A percentile compares a stretch with the other conserved stretches of the same genome.
Evolutionary conservation across 2,329 filamentous ascomycete genomes (phyloP).

Genomic region (Epichloe festucae): DNA sequence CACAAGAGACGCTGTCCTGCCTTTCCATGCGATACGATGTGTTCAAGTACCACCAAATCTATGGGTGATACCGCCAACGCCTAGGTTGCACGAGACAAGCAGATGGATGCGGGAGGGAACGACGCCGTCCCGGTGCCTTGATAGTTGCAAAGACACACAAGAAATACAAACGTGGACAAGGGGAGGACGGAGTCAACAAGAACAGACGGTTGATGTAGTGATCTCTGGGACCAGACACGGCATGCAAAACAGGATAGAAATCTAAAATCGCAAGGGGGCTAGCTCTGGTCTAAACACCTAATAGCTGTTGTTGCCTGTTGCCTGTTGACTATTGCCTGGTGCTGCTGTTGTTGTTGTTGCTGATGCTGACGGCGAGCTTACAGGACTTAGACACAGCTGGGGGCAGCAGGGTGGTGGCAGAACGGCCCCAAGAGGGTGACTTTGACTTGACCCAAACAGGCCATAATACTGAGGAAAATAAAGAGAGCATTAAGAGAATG

Average conservation of each 20-base stretch:
- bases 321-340: not conserved
- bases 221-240: not conserved
- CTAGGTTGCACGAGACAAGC: constrained; percentile 27
- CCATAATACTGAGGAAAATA: not conserved
- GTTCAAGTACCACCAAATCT: constrained; percentile 17
- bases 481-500: not conserved
- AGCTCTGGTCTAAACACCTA: not conserved
- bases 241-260: not conserved
- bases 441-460: not conserved
- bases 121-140: constrained; percentile 4
- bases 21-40: constrained; percentile 20
- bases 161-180: not conserved
- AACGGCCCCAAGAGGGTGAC: not conserved
- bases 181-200: not conserved
- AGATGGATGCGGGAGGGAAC: constrained; percentile 5
- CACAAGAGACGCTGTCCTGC: constrained; percentile 24
- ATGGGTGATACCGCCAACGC: constrained; percentile 31
- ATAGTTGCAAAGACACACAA: constrained; percentile 1
- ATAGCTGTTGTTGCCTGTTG: not conserved
- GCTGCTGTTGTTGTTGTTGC: not conserved
- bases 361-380: not conserved
- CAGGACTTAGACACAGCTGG: not conserved
- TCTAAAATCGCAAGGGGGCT: not conserved
- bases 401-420: constrained; percentile 1
- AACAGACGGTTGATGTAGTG: not conserved